Evolutionary conservation across 2,329 filamentous ascomycete species (phyloP), one percentile per base, ranked within the genome.

Genomic region (Sarocladium oryzae): DNA sequence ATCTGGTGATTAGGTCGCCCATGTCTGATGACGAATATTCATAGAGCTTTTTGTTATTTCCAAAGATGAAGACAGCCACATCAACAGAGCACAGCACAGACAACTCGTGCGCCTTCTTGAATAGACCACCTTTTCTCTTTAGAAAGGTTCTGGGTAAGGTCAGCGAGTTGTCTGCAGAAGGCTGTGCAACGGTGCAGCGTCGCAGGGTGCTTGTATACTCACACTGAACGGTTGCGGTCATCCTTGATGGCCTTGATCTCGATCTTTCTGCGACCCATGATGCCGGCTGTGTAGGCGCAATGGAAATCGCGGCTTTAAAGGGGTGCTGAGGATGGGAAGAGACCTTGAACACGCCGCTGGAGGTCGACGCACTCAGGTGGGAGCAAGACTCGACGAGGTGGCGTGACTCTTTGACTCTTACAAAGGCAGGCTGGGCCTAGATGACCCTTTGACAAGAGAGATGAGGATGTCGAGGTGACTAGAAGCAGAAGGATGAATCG

Each of bases 241-340:
- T 96, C 91, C 73, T 96, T 96, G 79, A 97, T 97, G 61, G 92
- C 89, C 75, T 96, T 96, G 78, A 99, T 97, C 77, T 97, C 93
- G 68, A 99, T 99, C 83, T 99, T 99, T 80, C 93, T 85, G 71
- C 93, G 86, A 69, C 93, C 93, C 93, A 99, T 99, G 50, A 43
- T 65, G 58, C 40, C 49, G 52, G 21, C 2, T 37, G 24, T 24
- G 16, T 36, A 16, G 33, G 20, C 30, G 30, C 46, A 10, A 33
- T 4, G 21, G 6, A 9, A 24, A 28, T 37, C 46, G 18, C 46
- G 32, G 5, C 32, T 24, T 20, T 49, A 28, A 49, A 13, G 32
- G n/a, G 7, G 33, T 10, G 18, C 9, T 18, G 8, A 23, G n/a
- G 46, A 13, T 6, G 23, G n/a, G 16, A 15, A 24, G 16, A 26